Percentiles rank a stretch among this genome's conserved stretches.
Evolutionary conservation across 805 yeast species (phyloP).

Genomic region (Candida palmyrensis): DNA sequence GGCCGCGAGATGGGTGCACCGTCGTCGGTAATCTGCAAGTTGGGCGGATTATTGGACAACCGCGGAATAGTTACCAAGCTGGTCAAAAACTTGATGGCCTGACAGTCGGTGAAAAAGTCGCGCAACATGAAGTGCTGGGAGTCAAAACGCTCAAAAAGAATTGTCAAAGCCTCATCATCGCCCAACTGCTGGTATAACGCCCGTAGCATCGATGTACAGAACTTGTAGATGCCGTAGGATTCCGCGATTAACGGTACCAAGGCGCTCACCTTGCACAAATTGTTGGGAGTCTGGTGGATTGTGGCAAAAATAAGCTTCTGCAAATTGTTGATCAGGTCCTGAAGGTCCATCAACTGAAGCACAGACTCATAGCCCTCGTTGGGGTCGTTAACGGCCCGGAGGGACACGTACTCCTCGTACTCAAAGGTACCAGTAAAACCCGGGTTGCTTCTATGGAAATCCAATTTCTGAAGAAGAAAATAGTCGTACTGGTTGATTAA

Average conservation of each 20-base stretch:
- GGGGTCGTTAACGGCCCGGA: conserved; percentile 85
- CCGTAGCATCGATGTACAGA: conserved; percentile 82
- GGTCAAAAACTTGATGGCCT: conserved; percentile 74
- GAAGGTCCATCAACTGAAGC: conserved; percentile 77
- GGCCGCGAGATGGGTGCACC: conserved; percentile 27
- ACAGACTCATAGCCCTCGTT: conserved; percentile 93
- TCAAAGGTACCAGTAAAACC: conserved; percentile 95
- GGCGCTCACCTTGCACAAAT: conserved; percentile 79
- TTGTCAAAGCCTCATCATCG: conserved; percentile 70
- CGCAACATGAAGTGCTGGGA: conserved; percentile 67
- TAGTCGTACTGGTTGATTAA: conserved; percentile 73
- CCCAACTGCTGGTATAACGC: conserved; percentile 75
- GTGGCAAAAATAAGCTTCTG: conserved; percentile 73
- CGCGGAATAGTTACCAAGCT: conserved; percentile 78
- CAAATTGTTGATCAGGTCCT: conserved; percentile 76
- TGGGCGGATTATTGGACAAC: conserved; percentile 56
- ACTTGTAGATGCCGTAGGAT: conserved; percentile 88
- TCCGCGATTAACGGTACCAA: conserved; percentile 88
- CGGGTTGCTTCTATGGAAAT: conserved; percentile 77
- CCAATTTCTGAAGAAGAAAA: conserved; percentile 65
- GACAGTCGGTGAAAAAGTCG: conserved; percentile 87
- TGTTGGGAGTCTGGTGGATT: conserved; percentile 51
- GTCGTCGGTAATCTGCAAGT: conserved; percentile 45
- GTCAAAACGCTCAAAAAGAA: conserved; percentile 65
- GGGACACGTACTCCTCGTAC: conserved; percentile 88